phyloP scores from a whole-genome alignment of 2,329 filamentous ascomycete species.

The Fusarium decemcellulare region DNA sequence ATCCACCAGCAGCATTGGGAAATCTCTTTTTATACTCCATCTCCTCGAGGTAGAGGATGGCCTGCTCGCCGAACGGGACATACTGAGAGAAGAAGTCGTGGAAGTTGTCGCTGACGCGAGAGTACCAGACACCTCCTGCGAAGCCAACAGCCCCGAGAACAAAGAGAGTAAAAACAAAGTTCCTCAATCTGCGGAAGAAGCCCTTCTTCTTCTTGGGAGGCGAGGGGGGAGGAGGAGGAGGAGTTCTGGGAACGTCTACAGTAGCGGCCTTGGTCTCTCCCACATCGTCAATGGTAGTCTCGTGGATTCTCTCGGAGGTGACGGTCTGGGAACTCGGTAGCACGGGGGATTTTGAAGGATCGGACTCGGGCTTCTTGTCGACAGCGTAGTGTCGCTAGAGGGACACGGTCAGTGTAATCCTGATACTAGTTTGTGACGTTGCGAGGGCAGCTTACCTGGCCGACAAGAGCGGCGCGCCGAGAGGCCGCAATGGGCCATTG shows the following conservation, averaged over 20 bases:
- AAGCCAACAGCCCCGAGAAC: conserved; percentile 85
- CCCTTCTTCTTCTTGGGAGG: conserved; percentile 70
- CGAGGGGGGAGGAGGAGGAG: conserved; percentile 47
- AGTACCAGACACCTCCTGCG: conserved; percentile 91
- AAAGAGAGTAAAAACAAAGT: conserved; percentile 82
- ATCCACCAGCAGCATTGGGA: conserved; percentile 64
- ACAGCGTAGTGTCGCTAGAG: conserved; percentile 71
- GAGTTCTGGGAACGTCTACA: conserved; percentile 55
- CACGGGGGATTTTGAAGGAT: conserved; percentile 64
- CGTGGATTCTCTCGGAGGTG: conserved; percentile 61
- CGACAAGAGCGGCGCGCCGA: conserved; percentile 50
- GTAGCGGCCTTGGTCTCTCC: conserved; percentile 56
- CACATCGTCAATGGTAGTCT: conserved; percentile 55
- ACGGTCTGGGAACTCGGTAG: conserved; percentile 68
- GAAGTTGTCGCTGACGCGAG: conserved; percentile 95
- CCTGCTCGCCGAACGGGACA: conserved; percentile 93
- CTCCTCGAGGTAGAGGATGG: conserved; percentile 96
- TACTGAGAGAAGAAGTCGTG: conserved; percentile 99
- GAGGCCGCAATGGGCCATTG: conserved; percentile 68
- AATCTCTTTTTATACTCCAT: conserved; percentile 92
- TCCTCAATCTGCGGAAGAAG: conserved; percentile 80
- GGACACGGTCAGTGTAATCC: conserved; percentile 49
- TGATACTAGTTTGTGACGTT: conserved; percentile 51
- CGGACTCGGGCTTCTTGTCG: conserved; percentile 65
- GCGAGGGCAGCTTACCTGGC: conserved; percentile 53